phyloP scores from a whole-genome alignment of 2,329 filamentous ascomycete genomes.

The Fusarium xyrophilum region DNA sequence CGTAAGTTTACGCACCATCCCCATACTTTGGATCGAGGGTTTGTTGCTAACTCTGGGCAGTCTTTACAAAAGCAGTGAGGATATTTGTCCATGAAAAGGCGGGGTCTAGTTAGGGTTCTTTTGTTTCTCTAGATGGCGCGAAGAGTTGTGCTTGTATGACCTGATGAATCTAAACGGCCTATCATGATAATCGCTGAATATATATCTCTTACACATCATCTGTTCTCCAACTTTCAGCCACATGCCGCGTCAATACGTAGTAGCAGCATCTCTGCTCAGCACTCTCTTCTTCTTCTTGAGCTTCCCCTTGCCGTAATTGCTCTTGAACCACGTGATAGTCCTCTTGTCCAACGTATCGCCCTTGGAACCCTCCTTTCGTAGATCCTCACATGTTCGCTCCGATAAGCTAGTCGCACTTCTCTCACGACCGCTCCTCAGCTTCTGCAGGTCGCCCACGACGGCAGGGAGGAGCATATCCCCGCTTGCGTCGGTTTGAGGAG shows the following conservation, averaged over 20 bases:
- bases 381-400: constrained; percentile 18
- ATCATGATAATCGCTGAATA: neutral
- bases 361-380: neutral
- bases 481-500: constrained; percentile 27
- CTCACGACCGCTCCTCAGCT: neutral
- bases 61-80: constrained; percentile 32
- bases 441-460: constrained; percentile 28
- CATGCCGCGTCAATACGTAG: neutral
- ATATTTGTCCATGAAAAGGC: neutral
- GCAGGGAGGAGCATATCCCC: constrained; percentile 23
- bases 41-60: constrained; percentile 14
- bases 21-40: fast-evolving
- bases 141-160: neutral
- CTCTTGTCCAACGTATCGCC: constrained; percentile 14
- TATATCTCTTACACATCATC: neutral
- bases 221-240: neutral
- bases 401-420: constrained; percentile 20
- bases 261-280: constrained; percentile 15
- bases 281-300: constrained; percentile 25
- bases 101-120: neutral
- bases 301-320: constrained; percentile 16
- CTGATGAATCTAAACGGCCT: constrained; percentile 2
- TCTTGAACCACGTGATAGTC: constrained; percentile 17
- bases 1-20: constrained; percentile 48
- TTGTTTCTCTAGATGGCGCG: neutral